Evolutionary conservation across 2,329 filamentous ascomycete species (phyloP).

Genomic region (Hypoxylon sp.): DNA sequence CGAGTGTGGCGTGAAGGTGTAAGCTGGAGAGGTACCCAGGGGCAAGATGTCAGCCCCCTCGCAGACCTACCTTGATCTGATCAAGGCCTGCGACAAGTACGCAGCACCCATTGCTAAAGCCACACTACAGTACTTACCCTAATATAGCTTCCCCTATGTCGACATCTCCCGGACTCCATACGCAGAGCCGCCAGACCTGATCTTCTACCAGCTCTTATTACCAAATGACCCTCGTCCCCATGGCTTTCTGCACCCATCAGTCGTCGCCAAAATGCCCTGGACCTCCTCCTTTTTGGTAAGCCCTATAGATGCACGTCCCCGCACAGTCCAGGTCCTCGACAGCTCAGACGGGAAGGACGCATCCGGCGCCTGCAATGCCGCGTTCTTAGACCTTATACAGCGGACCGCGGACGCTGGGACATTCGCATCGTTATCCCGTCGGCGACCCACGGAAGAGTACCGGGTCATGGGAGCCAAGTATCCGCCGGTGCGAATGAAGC

Average conservation of each 20-base stretch:
- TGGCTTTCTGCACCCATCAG: conserved; percentile 64
- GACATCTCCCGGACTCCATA: conserved; percentile 51
- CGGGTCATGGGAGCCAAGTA: conserved; percentile 49
- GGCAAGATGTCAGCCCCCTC: conserved; percentile 26
- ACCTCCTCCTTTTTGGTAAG: conserved; percentile 55
- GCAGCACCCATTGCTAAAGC: conserved; percentile 15
- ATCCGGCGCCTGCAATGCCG: conserved; percentile 46
- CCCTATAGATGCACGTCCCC: conserved; percentile 46
- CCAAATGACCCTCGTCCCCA: conserved; percentile 62
- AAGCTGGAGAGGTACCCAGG: conserved; percentile 11
- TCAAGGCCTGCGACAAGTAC: conserved; percentile 62
- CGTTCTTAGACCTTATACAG: conserved; percentile 50
- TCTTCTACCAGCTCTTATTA: conserved; percentile 63
- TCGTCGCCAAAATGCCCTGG: conserved; percentile 62
- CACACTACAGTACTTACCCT: conserved; percentile 37
- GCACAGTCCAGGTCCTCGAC: conserved; percentile 52
- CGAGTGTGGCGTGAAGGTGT: background rate
- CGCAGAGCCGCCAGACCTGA: conserved; percentile 19
- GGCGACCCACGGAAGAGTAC: conserved; percentile 53
- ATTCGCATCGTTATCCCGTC: conserved; percentile 46
- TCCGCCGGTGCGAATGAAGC: conserved; percentile 61
- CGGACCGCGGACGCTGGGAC: conserved; percentile 42
- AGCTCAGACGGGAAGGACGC: conserved; percentile 46
- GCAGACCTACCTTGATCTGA: conserved; percentile 56
- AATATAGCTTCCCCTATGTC: conserved; percentile 62